phyloP scores from a whole-genome alignment of 768 basidiomycete genomes.

The Panellus pusillus region DNA sequence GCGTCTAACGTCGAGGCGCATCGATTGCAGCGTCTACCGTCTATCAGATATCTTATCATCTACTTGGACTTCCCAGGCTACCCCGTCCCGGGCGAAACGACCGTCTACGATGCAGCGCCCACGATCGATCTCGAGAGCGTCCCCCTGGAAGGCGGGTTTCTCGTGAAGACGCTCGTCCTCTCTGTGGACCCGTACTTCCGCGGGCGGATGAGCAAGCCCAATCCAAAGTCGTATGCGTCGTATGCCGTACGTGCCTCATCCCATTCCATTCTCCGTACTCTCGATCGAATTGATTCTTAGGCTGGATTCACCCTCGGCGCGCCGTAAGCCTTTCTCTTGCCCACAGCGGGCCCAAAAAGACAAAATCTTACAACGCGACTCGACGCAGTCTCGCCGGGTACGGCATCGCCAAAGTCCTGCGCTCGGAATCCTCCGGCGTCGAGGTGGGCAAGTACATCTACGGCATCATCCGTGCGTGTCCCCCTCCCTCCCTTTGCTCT shows the following conservation, averaged over 20 bases:
- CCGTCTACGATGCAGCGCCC: constrained; percentile 41
- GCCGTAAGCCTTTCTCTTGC: constrained; percentile 29
- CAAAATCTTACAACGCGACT: not conserved
- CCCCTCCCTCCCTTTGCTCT: not conserved
- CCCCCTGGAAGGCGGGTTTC: constrained; percentile 43
- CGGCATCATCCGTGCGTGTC: constrained; percentile 31
- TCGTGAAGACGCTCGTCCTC: constrained; percentile 49
- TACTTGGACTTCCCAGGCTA: constrained; percentile 29
- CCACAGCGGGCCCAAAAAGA: not conserved
- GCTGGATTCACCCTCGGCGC: constrained; percentile 32
- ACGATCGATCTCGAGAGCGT: constrained; percentile 52
- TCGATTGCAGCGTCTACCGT: too few relatives aligned
- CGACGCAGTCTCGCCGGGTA: constrained; percentile 31
- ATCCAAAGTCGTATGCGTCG: constrained; percentile 24
- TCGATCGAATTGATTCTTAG: constrained; percentile 11
- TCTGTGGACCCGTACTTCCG: constrained; percentile 44
- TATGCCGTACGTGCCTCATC: too few relatives aligned
- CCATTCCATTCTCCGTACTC: too few relatives aligned
- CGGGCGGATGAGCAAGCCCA: constrained; percentile 36
- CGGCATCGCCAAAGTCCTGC: constrained; percentile 46
- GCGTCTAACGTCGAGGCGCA: constrained; percentile 2
- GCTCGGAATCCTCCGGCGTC: constrained; percentile 36
- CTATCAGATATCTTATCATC: not conserved
- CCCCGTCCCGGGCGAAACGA: constrained; percentile 46
- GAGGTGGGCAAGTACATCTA: constrained; percentile 43